Percentiles rank a stretch among this genome's conserved stretches.
phyloP scores from a whole-genome alignment of 2,329 filamentous ascomycete genomes.

The Phoma herbarum region DNA sequence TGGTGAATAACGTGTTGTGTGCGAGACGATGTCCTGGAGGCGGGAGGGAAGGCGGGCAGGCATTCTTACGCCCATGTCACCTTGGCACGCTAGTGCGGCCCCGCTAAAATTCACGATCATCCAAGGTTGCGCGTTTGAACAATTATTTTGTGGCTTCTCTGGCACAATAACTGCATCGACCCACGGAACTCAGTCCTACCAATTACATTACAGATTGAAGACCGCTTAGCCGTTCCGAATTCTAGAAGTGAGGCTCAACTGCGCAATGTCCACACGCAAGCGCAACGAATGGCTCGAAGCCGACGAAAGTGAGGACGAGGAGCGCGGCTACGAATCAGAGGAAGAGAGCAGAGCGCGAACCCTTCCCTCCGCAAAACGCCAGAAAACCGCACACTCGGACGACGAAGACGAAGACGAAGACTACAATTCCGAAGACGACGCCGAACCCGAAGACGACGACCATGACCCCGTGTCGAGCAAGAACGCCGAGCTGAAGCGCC shows the following conservation, averaged over 20 bases:
- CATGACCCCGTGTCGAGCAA: constrained; percentile 43
- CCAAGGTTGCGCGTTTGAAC: background rate
- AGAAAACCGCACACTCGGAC: constrained; percentile 62
- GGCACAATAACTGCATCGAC: background rate
- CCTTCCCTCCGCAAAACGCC: constrained; percentile 66
- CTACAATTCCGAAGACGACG: constrained; percentile 32
- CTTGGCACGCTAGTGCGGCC: constrained; percentile 24
- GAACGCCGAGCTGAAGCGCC: constrained; percentile 42
- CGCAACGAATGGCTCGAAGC: constrained; percentile 75
- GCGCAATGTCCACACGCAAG: constrained; percentile 71
- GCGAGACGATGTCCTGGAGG: background rate
- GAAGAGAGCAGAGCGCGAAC: constrained; percentile 71
- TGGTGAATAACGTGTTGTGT: background rate
- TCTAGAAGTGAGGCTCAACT: background rate
- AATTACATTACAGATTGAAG: background rate
- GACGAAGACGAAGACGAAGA: constrained; percentile 32
- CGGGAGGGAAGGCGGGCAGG: constrained; percentile 18
- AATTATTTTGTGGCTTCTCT: background rate
- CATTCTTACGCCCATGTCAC: constrained; percentile 9
- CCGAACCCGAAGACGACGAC: constrained; percentile 33
- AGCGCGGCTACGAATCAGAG: constrained; percentile 70
- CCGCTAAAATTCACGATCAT: constrained; percentile 39
- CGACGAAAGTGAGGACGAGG: constrained; percentile 55
- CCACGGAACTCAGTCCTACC: background rate
- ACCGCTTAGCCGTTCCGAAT: background rate